Evolutionary conservation across 495 filamentous ascomycete genomes (phyloP).

Genomic region (Lasiosphaeria ovina): DNA sequence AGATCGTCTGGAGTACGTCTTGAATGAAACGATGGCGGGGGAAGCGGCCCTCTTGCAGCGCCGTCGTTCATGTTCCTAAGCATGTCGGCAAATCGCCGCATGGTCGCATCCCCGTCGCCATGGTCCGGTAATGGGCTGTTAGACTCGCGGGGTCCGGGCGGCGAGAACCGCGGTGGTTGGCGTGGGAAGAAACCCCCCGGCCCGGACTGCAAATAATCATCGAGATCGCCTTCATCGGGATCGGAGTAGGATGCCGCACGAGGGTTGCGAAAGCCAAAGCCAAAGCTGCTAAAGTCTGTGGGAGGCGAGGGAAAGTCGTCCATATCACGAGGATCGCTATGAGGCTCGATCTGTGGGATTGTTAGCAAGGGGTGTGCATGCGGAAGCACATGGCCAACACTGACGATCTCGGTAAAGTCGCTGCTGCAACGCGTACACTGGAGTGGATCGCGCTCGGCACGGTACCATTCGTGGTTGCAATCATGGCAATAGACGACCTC

Average conservation of each 20-base stretch:
- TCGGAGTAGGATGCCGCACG: constrained; percentile 44
- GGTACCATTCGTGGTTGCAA: constrained; percentile 77
- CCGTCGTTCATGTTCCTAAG: constrained; percentile 19
- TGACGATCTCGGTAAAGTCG: constrained; percentile 83
- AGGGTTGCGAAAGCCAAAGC: constrained; percentile 18
- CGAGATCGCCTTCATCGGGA: constrained; percentile 48
- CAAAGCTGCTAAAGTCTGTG: constrained; percentile 20
- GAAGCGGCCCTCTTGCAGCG: not conserved
- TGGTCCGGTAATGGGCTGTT: not conserved
- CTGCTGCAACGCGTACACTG: constrained; percentile 72
- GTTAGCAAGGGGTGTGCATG: constrained; percentile 23
- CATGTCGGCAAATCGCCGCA: constrained; percentile 45
- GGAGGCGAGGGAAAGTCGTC: constrained; percentile 27
- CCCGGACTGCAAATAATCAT: constrained; percentile 46
- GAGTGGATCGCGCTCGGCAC: constrained; percentile 58
- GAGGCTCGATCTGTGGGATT: constrained; percentile 33
- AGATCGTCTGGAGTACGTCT: not conserved
- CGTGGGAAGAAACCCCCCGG: constrained; percentile 46
- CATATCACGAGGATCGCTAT: constrained; percentile 41
- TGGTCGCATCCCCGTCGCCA: constrained; percentile 33
- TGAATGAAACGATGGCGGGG: not conserved
- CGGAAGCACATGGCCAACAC: constrained; percentile 26
- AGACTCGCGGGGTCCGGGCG: not conserved
- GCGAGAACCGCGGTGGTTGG: constrained; percentile 9
- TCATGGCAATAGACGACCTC: constrained; percentile 80